These are phyloP conservation scores for Cyclotella distinguenda DNA, from an alignment of 108 stramenopile species.

Conservation along the genomic window DNA sequence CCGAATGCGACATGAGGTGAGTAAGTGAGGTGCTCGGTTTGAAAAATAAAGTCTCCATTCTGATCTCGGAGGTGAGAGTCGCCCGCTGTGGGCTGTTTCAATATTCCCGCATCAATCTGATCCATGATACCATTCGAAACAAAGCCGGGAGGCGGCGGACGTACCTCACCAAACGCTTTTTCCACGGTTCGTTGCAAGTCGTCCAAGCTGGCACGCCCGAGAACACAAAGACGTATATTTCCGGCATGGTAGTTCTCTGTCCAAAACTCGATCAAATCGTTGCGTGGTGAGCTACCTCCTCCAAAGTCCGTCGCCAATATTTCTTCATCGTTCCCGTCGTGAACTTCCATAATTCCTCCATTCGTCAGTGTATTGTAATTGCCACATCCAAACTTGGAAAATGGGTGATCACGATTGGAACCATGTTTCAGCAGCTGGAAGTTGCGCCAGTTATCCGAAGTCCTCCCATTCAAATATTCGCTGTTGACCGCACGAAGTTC, in stretches of 20 bases:
- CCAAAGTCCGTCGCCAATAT: slow-evolving; percentile 24
- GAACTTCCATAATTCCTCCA: slow-evolving; percentile 44
- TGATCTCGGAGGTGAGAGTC: slow-evolving; percentile 22
- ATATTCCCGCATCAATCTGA: slow-evolving; percentile 41
- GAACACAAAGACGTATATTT: slow-evolving; percentile 87
- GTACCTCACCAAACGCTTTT: slow-evolving; percentile 66
- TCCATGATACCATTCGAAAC: slow-evolving; percentile 51
- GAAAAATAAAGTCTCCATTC: slow-evolving; percentile 50
- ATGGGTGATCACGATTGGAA: slow-evolving; percentile 68
- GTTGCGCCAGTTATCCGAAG: slow-evolving; percentile 92
- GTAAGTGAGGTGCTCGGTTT: slow-evolving; percentile 72
- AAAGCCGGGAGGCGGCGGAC: slow-evolving; percentile 47
- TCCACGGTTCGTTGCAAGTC: slow-evolving; percentile 75
- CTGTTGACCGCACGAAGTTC: slow-evolving; percentile 96
- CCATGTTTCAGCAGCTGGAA: slow-evolving; percentile 79
- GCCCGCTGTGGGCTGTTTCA: slow-evolving; percentile 20
- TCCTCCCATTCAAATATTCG: slow-evolving; percentile 92
- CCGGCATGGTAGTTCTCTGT: slow-evolving; percentile 83
- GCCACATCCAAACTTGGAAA: slow-evolving; percentile 94
- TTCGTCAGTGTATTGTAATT: slow-evolving; percentile 90
- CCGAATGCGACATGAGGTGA: slow-evolving; percentile 68
- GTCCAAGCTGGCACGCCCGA: slow-evolving; percentile 82
- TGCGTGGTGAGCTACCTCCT: slow-evolving; percentile 53
- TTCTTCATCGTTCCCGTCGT: slow-evolving; percentile 41
- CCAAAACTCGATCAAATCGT: slow-evolving; percentile 69